Evolutionary conservation across 345 rosid species (phyloP), one percentile per base, ranked within the genome.

Genomic region (Gossypium thurberi): DNA sequence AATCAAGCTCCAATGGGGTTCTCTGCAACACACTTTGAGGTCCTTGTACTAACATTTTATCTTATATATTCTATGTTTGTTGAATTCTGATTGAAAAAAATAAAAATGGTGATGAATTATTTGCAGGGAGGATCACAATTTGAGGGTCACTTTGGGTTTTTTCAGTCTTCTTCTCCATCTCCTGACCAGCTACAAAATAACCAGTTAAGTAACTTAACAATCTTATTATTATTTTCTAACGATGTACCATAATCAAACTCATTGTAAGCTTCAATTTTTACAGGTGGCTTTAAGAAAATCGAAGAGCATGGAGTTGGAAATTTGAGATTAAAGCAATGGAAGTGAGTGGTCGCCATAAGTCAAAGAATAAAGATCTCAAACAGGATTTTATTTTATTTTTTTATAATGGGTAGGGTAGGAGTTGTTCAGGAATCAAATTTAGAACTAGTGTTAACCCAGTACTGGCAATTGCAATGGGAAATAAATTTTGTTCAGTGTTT

Each of bases 21-120:
- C 79, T 88, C 95, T 15, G 88, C 95, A 57, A 87, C 87, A 63
- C 84, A 79, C 66, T 84, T 86, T 82, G 83, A 90, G 95, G 97
- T 91, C 70, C 17, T 40, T 73, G 25, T n/a, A 33, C 26, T 5
- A 69, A 69, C 10, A 48, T 33, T 20, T 37, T 57, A 48, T 43
- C 25, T 33, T 17, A 4, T n/a, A 20, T 73, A 43, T 58, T 25
- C 14, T 10, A 2, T 10, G 43, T 11, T 47, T 47, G 51, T 47
- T 47, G 51, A 47, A 47, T 55, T 43, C 43, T 14, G 21, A 3
- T 62, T 60, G 33, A 56, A 65, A 82, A 37, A 53, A 62, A 46
- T 48, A 5, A 33, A 33, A 0, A 33, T 77, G 50, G 63, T 48
- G 55, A 51, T 77, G 50, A 64, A 42, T 71, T 63, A 23, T 79